Evolutionary conservation across 2,329 filamentous ascomycete species (phyloP).

Genomic region (Pseudogymnoascus sp.): DNA sequence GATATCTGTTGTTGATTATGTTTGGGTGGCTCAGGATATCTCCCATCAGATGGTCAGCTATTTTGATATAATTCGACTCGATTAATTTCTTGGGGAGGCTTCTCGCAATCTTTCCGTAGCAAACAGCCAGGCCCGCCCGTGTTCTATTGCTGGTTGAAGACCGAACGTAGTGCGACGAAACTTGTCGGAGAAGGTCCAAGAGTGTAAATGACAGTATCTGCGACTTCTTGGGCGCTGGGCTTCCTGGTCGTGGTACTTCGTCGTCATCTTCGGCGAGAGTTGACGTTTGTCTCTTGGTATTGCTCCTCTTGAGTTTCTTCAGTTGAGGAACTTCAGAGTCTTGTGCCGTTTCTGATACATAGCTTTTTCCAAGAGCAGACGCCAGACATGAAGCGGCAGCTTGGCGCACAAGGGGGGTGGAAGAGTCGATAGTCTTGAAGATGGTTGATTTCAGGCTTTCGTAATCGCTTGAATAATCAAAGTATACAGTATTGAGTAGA

Average conservation of each 20-base stretch:
- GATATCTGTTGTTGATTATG: slow-evolving; percentile 77
- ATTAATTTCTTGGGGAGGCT: slow-evolving; percentile 74
- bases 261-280: slow-evolving; percentile 65
- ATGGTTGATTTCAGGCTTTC: slow-evolving; percentile 75
- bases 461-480: slow-evolving; percentile 82
- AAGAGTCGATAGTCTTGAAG: slow-evolving; percentile 80
- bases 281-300: slow-evolving; percentile 42
- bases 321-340: slow-evolving; percentile 46
- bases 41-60: slow-evolving; percentile 70
- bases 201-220: slow-evolving; percentile 68
- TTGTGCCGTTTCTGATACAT: slow-evolving; percentile 51
- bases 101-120: slow-evolving; percentile 74
- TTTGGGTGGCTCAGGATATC: slow-evolving; percentile 71
- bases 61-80: slow-evolving; percentile 70
- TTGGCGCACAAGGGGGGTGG: slow-evolving; percentile 66
- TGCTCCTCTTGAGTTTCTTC: slow-evolving; percentile 65
- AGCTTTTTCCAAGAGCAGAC: slow-evolving; percentile 71
- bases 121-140: slow-evolving; percentile 75
- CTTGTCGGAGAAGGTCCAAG: slow-evolving; percentile 64
- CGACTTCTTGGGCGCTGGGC: slow-evolving; percentile 65
- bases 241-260: slow-evolving; percentile 55
- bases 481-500: slow-evolving; percentile 64
- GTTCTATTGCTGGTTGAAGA: slow-evolving; percentile 69
- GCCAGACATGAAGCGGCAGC: slow-evolving; percentile 81
- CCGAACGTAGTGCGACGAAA: slow-evolving; percentile 74